Base-by-base conservation (phyloP, 768 basidiomycete species). In the Holtermannia corniformis region DNA sequence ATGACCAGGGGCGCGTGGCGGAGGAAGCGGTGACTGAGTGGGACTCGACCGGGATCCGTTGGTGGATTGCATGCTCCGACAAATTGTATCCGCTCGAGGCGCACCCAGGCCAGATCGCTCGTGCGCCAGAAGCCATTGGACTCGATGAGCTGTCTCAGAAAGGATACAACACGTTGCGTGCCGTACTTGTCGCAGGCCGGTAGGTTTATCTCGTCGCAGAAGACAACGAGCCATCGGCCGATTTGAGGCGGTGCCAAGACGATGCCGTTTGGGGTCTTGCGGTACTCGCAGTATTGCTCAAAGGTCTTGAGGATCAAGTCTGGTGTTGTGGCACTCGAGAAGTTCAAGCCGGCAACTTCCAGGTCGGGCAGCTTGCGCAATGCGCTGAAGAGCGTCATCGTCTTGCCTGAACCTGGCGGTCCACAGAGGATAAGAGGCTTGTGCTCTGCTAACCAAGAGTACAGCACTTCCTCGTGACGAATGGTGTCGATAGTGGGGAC, bases 11-110 rank as follows among this genome's bases (percentile, higher is more conserved):
- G 95, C 0, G 93, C 91, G 72, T 97, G 95, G 10, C 95, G 86
- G 44, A 99, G 79, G 82, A 99, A 99, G 54, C 95, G 84, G 71
- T 95, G 91, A 55, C 82, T 92, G 54, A 99, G 83, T 26, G 93
- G 92, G n/a, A 97, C 92, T 72, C 95, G 90, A 53, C 95, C 95
- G 44, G 95, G 92, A 75, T 99, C 95, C 16, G 95, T 97, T 2
- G 95, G 95, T 22, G 95, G 95, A 69, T 99, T 99, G 74, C 95
- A 99, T 47, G 95, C 95, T 46, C 95, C 95, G 43, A 99, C 95
- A 68, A 99, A 97, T 72, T 99, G 95, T 56, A 99, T 96, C n/a
- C 95, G 82, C 71, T 97, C 95, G 49, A 99, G 78, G 65, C 84
- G 87, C 62, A 99, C 91, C 92, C 93, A 99, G 13, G 91, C 81